phyloP scores from a whole-genome alignment of 2,329 filamentous ascomycete genomes.

The Fusarium sp. region DNA sequence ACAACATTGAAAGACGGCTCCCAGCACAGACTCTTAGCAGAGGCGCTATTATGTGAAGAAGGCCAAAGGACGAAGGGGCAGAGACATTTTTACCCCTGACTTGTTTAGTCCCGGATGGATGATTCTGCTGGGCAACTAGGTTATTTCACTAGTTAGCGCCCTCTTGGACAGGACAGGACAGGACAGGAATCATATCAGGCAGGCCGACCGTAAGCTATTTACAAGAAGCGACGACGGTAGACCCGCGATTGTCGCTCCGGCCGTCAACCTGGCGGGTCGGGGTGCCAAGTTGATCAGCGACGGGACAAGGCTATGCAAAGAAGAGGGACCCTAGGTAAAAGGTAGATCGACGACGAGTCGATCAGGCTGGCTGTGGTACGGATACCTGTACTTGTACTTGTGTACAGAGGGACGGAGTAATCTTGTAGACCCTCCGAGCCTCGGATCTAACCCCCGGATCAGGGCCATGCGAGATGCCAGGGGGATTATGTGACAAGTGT shows the following conservation, averaged over 20 bases:
- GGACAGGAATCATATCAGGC: conserved; percentile 10
- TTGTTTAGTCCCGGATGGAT: conserved; percentile 33
- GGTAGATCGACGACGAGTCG: conserved; percentile 36
- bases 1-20: conserved; percentile 31
- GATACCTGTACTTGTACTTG: not conserved
- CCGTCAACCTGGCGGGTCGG: conserved; percentile 9
- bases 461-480: conserved; percentile 23
- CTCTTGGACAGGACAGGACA: not conserved
- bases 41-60: conserved; percentile 18
- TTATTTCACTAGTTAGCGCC: conserved; percentile 21
- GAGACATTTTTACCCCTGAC: conserved; percentile 32
- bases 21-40: conserved; percentile 35
- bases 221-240: conserved; percentile 24
- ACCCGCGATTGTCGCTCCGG: conserved; percentile 22
- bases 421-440: not conserved
- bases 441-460: conserved; percentile 28
- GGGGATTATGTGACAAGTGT: conserved; percentile 31
- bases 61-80: conserved; percentile 5
- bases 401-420: not conserved
- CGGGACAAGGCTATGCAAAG: conserved; percentile 19
- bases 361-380: conserved; percentile 1
- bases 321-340: conserved; percentile 20
- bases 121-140: conserved; percentile 28
- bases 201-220: conserved; percentile 36
- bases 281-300: conserved; percentile 34